Percentiles rank a stretch among this genome's conserved stretches.
Evolutionary conservation across 352 stramenopile species (phyloP).

Genomic region (Thraustotheca clavata): DNA sequence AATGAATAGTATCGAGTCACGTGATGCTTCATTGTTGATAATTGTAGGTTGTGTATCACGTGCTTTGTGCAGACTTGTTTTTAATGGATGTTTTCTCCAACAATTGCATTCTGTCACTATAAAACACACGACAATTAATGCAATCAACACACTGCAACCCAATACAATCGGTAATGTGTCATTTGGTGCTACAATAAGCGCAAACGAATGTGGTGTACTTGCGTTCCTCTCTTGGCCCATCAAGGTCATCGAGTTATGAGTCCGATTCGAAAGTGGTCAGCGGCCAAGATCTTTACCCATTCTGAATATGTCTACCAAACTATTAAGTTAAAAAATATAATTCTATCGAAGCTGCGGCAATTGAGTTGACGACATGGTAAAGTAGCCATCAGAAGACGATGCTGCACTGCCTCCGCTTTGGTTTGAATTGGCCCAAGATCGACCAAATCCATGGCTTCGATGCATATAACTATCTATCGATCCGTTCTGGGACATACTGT

Average conservation of each 20-base stretch:
- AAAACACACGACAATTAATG: background rate
- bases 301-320: no score
- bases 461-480: background rate
- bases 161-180: background rate
- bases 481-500: background rate
- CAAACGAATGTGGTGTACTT: no score
- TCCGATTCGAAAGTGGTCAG: conserved; percentile 4
- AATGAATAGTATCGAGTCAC: conserved; percentile 1
- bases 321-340: background rate
- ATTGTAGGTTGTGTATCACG: background rate
- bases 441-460: background rate
- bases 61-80: background rate
- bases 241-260: no score
- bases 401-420: background rate
- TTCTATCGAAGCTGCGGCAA: background rate
- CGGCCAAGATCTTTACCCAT: no score
- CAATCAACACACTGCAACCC: background rate
- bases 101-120: background rate
- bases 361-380: background rate
- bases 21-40: background rate
- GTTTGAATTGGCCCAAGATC: background rate
- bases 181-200: background rate
- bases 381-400: conserved; percentile 6
- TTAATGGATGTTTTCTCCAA: background rate
- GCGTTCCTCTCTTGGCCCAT: no score